phyloP scores from a whole-genome alignment of 495 filamentous ascomycete species.

The Oidiodendron maius region DNA sequence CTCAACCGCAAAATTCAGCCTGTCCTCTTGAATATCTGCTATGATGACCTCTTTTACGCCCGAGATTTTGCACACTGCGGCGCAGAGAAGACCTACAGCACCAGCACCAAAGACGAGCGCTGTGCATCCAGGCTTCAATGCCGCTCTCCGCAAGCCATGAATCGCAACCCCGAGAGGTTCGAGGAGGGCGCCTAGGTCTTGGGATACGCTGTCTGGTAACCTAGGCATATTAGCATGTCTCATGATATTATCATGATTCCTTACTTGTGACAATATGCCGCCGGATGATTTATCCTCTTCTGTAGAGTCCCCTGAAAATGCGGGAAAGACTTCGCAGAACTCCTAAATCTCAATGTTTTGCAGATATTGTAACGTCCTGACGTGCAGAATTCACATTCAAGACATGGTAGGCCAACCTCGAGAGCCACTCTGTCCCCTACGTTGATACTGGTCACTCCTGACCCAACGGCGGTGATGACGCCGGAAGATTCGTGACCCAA shows the following conservation, averaged over 20 bases:
- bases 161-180: slow-evolving; percentile 79
- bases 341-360: slow-evolving; percentile 68
- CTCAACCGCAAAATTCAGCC: slow-evolving; percentile 65
- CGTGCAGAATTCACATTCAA: slow-evolving; percentile 57
- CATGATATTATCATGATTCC: slow-evolving; percentile 13
- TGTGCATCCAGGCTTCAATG: slow-evolving; percentile 41
- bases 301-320: slow-evolving; percentile 82
- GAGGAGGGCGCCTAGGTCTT: slow-evolving; percentile 65
- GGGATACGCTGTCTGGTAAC: slow-evolving; percentile 56
- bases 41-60: slow-evolving; percentile 57
- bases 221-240: slow-evolving; percentile 32
- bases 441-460: slow-evolving; percentile 34
- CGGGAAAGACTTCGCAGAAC: slow-evolving; percentile 70
- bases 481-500: slow-evolving; percentile 60
- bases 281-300: slow-evolving; percentile 71
- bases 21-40: slow-evolving; percentile 70
- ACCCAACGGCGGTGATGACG: slow-evolving; percentile 47
- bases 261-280: slow-evolving; percentile 57
- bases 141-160: slow-evolving; percentile 62
- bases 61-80: slow-evolving; percentile 57
- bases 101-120: slow-evolving; percentile 79
- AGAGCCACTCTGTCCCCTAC: slow-evolving; percentile 72
- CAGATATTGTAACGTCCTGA: slow-evolving; percentile 83
- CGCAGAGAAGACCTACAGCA: slow-evolving; percentile 71
- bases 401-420: slow-evolving; percentile 80